Base-by-base conservation (phyloP, 2,329 filamentous ascomycete genomes). In the Teratosphaeria destructans region DNA sequence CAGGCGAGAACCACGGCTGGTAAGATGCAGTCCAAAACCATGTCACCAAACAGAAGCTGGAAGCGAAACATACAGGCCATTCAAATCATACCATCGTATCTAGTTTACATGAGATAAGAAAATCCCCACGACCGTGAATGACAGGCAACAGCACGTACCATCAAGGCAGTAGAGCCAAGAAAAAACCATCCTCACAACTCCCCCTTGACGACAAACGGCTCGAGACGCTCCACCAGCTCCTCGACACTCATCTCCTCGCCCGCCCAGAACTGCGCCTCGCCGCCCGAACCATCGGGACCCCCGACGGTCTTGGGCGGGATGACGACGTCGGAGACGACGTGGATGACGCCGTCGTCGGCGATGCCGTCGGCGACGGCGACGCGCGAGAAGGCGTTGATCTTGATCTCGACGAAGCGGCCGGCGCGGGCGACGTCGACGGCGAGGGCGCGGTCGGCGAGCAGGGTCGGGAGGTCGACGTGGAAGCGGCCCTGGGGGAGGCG, bases 341-440 rank as follows among this genome's bases (percentile, higher is more conserved):
- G 92, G 43, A 95, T 82, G 14, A 93, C 90, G 35, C 92, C 92
- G 70, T 96, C 89, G 68, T 81, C 82, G 0, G 86, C 88, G 59
- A 94, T 73, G 0, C 80, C 86, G 70, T 96, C 90, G 63, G 85
- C 78, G 6, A 89, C 76, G 0, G 78, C 77, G 1, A 95, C 87
- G 6, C 77, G 77, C 2, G 80, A 78, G 65, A 85, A 86, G 14
- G 85, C 89, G 68, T 96, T 96, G 68, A 95, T 80, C 70, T 84
- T 84, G 62, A 96, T 85, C 5, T 75, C 80, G 57, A 88, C 83
- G 67, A 88, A 85, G 0, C 87, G 83, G n/a, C 83, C 84, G 67
- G 82, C 87, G 14, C 81, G 77, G 3, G 79, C 80, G 52, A 95
- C 81, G 68, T 95, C 90, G 43, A 96, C 81, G 34, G 82, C 81